Evolutionary conservation across 2,329 filamentous ascomycete genomes (phyloP).

Genomic region (Fusarium mundagurra): DNA sequence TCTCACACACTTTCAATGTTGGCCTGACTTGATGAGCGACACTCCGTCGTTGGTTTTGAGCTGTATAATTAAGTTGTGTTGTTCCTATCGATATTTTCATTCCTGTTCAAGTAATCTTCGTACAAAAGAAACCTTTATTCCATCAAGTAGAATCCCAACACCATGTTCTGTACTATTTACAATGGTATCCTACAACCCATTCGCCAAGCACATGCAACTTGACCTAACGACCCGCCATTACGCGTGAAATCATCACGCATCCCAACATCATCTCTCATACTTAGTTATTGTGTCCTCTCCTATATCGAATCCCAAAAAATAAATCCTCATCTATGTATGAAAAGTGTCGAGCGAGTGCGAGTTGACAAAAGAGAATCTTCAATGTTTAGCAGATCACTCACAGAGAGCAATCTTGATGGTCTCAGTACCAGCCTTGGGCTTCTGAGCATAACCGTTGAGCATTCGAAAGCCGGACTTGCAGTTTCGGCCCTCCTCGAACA

Average conservation of each 20-base stretch:
- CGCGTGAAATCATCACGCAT: conserved; percentile 32
- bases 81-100: background rate
- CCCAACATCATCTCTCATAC: conserved; percentile 27
- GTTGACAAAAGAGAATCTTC: conserved; percentile 39
- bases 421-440: conserved; percentile 58
- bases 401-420: conserved; percentile 52
- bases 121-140: conserved; percentile 15
- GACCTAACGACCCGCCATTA: conserved; percentile 19
- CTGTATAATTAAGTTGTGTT: background rate
- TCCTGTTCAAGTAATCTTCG: background rate
- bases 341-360: conserved; percentile 14
- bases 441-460: conserved; percentile 71
- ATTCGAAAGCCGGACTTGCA: conserved; percentile 69
- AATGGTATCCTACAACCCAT: conserved; percentile 39
- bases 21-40: background rate
- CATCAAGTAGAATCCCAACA: conserved; percentile 22
- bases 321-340: conserved; percentile 25
- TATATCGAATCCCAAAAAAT: conserved; percentile 5
- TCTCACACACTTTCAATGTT: background rate
- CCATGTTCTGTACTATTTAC: conserved; percentile 32
- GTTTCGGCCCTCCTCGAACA: conserved; percentile 71
- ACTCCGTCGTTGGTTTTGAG: background rate
- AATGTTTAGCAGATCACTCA: conserved; percentile 26
- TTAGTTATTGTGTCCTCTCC: conserved; percentile 22
- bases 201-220: conserved; percentile 32